Evolutionary conservation across 2,329 filamentous ascomycete species (phyloP).

Genomic region (Penicillium sp.): DNA sequence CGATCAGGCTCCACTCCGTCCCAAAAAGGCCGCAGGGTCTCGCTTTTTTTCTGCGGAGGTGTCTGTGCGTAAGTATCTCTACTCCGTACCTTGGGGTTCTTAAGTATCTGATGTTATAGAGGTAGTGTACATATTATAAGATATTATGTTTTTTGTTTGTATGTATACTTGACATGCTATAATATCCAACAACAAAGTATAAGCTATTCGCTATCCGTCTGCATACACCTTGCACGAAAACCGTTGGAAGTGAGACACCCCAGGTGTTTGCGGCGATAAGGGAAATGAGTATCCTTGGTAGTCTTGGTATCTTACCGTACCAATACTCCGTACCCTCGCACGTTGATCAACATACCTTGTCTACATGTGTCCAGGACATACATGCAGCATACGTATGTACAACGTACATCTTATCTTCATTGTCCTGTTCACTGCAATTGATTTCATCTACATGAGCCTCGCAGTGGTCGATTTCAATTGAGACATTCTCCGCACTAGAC

Average conservation of each 20-base stretch:
- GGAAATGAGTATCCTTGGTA: neutral
- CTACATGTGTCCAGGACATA: neutral
- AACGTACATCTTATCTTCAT: neutral
- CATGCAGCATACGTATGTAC: neutral
- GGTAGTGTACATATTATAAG: neutral
- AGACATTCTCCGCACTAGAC: neutral
- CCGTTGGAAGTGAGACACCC: neutral
- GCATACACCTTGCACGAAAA: no score
- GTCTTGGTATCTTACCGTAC: neutral
- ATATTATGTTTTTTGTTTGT: no score
- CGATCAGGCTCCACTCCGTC: conserved; percentile 1
- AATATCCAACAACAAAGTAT: no score
- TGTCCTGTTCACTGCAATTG: neutral
- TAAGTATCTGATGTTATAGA: no score
- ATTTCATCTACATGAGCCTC: neutral
- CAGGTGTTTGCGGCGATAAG: neutral
- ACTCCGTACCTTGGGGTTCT: no score
- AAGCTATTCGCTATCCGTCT: no score
- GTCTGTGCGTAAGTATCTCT: conserved; percentile 1
- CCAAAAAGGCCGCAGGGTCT: neutral
- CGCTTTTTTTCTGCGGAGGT: neutral
- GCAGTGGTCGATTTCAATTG: neutral
- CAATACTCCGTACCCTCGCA: neutral
- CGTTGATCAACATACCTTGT: conserved; percentile 4
- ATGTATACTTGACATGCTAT: no score